These are phyloP conservation scores for Alternaria incomplexa DNA, from an alignment of 2,329 filamentous ascomycete genomes.

Conservation along the genomic window DNA sequence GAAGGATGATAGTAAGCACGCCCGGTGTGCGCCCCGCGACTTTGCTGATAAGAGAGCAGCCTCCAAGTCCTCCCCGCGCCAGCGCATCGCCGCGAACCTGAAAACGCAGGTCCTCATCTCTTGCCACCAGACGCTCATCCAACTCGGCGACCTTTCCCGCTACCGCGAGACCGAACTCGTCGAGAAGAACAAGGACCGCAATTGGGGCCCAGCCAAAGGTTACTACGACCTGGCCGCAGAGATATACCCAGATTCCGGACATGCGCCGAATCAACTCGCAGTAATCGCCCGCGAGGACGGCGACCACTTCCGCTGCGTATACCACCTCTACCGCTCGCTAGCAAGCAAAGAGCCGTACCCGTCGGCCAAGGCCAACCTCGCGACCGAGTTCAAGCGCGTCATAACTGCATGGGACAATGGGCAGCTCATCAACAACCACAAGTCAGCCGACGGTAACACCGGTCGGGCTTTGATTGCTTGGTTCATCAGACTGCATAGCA, in stretches of 20 bases:
- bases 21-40: not conserved
- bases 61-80: conserved; percentile 35
- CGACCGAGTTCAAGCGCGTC: conserved; percentile 76
- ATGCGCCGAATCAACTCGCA: conserved; percentile 87
- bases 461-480: conserved; percentile 73
- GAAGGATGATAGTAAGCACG: conserved; percentile 44
- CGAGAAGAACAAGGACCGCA: conserved; percentile 70
- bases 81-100: conserved; percentile 56
- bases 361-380: conserved; percentile 76
- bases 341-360: conserved; percentile 76
- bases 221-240: conserved; percentile 85
- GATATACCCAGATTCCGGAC: conserved; percentile 78
- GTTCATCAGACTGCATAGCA: conserved; percentile 86
- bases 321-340: conserved; percentile 86
- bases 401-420: conserved; percentile 63
- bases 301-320: conserved; percentile 83
- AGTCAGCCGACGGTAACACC: conserved; percentile 54
- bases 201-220: conserved; percentile 79
- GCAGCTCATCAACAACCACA: conserved; percentile 55
- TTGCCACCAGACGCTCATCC: conserved; percentile 83
- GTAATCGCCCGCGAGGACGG: conserved; percentile 80
- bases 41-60: conserved; percentile 48
- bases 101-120: conserved; percentile 70
- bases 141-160: conserved; percentile 86
- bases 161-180: conserved; percentile 79